A percentile compares a stretch with the other conserved stretches of the same genome.
phyloP scores from a whole-genome alignment of 352 stramenopile genomes.

The Globisporangium carolinianum region DNA sequence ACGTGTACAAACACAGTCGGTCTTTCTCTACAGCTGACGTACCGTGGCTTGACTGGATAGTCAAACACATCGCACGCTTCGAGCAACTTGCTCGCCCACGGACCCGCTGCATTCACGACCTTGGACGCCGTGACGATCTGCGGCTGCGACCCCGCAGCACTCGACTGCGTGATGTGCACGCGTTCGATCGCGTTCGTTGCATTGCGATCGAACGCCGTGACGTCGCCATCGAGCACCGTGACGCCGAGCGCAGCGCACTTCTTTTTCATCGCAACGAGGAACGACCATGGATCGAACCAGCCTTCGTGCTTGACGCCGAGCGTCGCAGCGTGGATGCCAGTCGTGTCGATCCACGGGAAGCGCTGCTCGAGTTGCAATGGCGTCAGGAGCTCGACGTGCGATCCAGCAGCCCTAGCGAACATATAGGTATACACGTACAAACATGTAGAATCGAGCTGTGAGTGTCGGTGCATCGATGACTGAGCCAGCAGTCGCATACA shows the following conservation, averaged over 20 bases:
- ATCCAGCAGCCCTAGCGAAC: constrained; percentile 14
- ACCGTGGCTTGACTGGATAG: constrained; percentile 67
- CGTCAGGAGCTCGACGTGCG: constrained; percentile 47
- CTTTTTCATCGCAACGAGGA: constrained; percentile 63
- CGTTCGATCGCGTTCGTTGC: constrained; percentile 49
- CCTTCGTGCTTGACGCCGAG: constrained; percentile 67
- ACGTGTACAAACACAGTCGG: too few species aligned
- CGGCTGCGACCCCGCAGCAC: constrained; percentile 15
- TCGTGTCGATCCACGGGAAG: constrained; percentile 75
- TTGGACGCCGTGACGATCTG: constrained; percentile 35
- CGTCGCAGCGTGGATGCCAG: constrained; percentile 47
- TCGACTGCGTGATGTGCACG: constrained; percentile 41
- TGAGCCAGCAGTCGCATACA: too few species aligned
- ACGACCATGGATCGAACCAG: constrained; percentile 85
- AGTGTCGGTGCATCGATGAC: too few species aligned
- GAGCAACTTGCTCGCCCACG: constrained; percentile 63
- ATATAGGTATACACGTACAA: too few species aligned
- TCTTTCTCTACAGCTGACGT: not conserved
- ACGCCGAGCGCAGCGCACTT: constrained; percentile 69
- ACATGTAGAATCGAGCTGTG: too few species aligned
- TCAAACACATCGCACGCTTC: constrained; percentile 61
- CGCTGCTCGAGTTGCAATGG: constrained; percentile 40
- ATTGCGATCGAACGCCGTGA: constrained; percentile 55
- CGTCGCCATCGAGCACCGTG: constrained; percentile 62
- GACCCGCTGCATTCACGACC: constrained; percentile 73